These are phyloP conservation scores for Magnusiomyces ingens DNA, from an alignment of 1,139 yeast genomes.

Conservation along the genomic window DNA sequence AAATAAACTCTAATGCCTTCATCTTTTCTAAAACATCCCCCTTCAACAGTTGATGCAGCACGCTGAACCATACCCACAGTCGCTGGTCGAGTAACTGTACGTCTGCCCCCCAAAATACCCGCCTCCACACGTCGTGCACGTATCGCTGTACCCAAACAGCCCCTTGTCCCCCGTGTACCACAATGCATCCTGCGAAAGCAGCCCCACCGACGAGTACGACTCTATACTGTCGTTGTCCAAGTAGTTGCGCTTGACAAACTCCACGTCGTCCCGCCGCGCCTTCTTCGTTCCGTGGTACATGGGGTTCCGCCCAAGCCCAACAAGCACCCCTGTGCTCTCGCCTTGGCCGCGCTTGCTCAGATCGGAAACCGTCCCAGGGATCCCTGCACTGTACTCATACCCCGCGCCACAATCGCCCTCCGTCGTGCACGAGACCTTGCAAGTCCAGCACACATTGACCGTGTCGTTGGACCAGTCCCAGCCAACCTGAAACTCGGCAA, in stretches of 20 bases:
- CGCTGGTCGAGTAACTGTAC: too few species aligned
- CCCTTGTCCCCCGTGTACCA: not conserved
- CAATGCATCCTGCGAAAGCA: not conserved
- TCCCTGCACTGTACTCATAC: not conserved
- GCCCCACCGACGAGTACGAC: too few species aligned
- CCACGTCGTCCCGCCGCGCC: not conserved
- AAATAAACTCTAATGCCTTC: too few species aligned
- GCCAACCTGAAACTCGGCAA: conserved; percentile 2
- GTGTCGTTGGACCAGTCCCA: conserved; percentile 10
- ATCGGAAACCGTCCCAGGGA: conserved; percentile 4
- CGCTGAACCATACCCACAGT: too few species aligned
- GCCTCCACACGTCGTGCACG: conserved; percentile 5
- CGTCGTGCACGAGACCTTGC: conserved; percentile 1
- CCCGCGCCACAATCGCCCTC: conserved; percentile 1
- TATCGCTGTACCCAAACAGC: not conserved
- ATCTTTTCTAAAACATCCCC: too few species aligned
- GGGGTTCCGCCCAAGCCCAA: not conserved
- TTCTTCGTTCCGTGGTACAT: not conserved
- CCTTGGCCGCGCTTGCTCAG: conserved; percentile 1
- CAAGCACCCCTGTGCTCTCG: not conserved
- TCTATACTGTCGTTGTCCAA: not conserved
- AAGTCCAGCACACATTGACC: conserved; percentile 1
- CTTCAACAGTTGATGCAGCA: too few species aligned
- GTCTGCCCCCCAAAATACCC: conserved; percentile 1
- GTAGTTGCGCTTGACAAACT: not conserved